These are phyloP conservation scores for Decorospora gaudefroyi DNA, from an alignment of 2,329 filamentous ascomycete species.

Conservation along the genomic window DNA sequence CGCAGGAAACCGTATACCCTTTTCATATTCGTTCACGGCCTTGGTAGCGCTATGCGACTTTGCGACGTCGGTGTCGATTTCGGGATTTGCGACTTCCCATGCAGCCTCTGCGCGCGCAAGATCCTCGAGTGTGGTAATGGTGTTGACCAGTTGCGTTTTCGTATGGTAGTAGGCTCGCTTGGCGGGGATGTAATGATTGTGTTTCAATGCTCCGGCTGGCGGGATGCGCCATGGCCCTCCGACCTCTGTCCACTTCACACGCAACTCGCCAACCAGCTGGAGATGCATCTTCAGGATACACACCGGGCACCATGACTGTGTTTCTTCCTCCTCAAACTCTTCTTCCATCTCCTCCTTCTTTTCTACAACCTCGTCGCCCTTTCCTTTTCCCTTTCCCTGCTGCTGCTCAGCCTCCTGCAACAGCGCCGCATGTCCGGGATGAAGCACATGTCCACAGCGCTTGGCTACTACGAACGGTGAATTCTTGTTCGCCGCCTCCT, in stretches of 20 bases:
- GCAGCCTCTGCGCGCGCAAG: conserved; percentile 2
- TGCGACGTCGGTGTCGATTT: conserved; percentile 1
- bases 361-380: neutral
- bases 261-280: conserved; percentile 6
- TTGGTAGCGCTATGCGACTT: conserved; percentile 2
- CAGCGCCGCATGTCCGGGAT: conserved; percentile 11
- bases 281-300: conserved; percentile 16
- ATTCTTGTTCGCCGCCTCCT: too few relatives aligned
- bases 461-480: neutral
- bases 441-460: conserved; percentile 6
- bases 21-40: conserved; percentile 1
- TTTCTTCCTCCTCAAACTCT: neutral
- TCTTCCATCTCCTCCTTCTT: neutral
- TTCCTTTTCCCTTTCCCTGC: neutral
- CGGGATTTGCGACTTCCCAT: conserved; percentile 7
- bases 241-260: conserved; percentile 5
- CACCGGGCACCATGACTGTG: conserved; percentile 5
- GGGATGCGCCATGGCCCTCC: conserved; percentile 19
- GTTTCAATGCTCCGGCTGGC: neutral
- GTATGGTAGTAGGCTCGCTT: conserved; percentile 10
- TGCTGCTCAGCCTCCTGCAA: neutral
- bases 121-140: neutral
- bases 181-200: neutral
- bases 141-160: conserved; percentile 14
- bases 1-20: conserved; percentile 4